phyloP scores from a whole-genome alignment of 2,329 filamentous ascomycete genomes.

The Venturia pyrina region DNA sequence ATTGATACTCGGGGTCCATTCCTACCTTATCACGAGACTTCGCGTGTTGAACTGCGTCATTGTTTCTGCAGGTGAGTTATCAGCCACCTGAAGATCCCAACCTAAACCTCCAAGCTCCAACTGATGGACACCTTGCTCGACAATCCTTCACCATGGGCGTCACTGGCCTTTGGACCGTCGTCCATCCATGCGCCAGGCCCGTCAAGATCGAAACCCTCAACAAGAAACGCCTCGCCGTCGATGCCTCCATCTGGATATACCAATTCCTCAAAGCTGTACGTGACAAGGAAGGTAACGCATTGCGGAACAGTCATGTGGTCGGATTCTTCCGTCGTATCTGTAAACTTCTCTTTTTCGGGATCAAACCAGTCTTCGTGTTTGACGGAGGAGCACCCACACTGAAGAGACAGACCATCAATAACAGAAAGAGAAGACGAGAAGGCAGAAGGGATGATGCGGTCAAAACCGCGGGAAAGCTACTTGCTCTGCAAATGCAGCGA shows the following conservation, averaged over 20 bases:
- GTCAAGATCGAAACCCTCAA: slow-evolving; percentile 96
- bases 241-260: slow-evolving; percentile 99
- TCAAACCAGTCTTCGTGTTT: slow-evolving; percentile 95
- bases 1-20: not conserved
- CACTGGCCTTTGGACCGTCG: slow-evolving; percentile 91
- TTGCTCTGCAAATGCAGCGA: slow-evolving; percentile 91
- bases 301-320: slow-evolving; percentile 91
- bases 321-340: slow-evolving; percentile 98
- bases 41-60: not conserved
- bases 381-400: slow-evolving; percentile 87
- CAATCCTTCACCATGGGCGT: slow-evolving; percentile 65
- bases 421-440: slow-evolving; percentile 69
- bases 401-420: slow-evolving; percentile 82
- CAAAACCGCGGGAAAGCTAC: slow-evolving; percentile 77
- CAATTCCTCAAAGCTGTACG: slow-evolving; percentile 98
- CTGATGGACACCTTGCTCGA: not conserved
- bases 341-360: slow-evolving; percentile 93
- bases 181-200: slow-evolving; percentile 89
- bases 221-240: slow-evolving; percentile 88
- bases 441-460: slow-evolving; percentile 88
- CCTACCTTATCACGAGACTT: not conserved
- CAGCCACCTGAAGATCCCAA: not conserved
- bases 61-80: not conserved
- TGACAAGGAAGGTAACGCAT: slow-evolving; percentile 93
- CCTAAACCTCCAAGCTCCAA: not conserved